Base-by-base conservation (phyloP, 768 basidiomycete genomes). In the Suillus lakei region DNA sequence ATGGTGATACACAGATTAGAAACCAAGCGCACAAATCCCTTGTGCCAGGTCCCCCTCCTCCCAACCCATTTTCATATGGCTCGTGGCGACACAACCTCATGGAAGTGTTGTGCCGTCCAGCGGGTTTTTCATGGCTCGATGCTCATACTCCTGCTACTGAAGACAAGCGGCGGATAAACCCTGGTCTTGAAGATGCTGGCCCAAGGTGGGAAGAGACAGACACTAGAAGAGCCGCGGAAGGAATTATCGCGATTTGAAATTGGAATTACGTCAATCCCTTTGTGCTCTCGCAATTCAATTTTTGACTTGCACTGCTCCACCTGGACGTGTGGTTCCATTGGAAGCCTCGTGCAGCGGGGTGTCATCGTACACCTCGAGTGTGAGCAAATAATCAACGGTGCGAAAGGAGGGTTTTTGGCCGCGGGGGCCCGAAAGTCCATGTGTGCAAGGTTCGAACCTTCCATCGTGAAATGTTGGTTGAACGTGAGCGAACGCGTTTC, bases 51-150 rank as follows among this genome's bases (percentile, higher is more conserved):
- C 81, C 86, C 2, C 75, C 88, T 4, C 91, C 92, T 34, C 83
- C 91, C 2, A 98, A 97, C 72, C 94, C 95, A 26, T 98, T 96
- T 77, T 90, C 91, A 50, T 91, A 92, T 73, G 88, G 91, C 44
- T 88, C 79, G 48, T 92, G 89, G 87, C 80, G 86, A 68, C 79
- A 85, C 64, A 98, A 98, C 77, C 72, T 95, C 58, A 76, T 85
- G 34, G 88, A 90, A 62, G 85, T 94, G 48, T 78, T 97, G 51
- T 96, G 95, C 78, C 81, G 95, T 43, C 93, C 96, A 0, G 80
- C 84, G 38, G 91, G 92, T 21, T 89, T 84, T 70, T 91, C 92
- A 51, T 98, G 93, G 93, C 75, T 96, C 32, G 82, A 93, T 70
- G 84, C 85, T 5, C 73, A 77, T 38, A 89, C 77, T 26, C 71